Evolutionary conservation across 306 rosid genomes (phyloP).

Genomic region (Albizia julibrissin): DNA sequence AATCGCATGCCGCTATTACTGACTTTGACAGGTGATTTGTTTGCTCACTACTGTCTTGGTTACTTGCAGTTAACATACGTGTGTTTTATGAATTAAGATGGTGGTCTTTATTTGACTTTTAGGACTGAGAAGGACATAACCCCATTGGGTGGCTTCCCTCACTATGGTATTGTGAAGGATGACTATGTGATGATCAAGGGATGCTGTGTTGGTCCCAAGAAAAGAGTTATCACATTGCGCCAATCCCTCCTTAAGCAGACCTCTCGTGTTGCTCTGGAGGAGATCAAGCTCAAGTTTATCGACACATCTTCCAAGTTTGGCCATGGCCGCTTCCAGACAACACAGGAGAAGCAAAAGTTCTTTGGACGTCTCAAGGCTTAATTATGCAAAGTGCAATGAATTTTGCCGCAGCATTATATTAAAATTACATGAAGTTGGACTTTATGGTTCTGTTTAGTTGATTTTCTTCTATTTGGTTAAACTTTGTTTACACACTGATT

Average conservation of each 20-base stretch:
- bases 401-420: not conserved
- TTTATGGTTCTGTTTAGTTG: not conserved
- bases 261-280: slow-evolving; percentile 74
- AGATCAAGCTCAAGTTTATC: slow-evolving; percentile 82
- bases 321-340: slow-evolving; percentile 92
- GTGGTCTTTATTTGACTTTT: slow-evolving; percentile 2
- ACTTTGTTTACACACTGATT: not conserved
- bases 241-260: slow-evolving; percentile 86
- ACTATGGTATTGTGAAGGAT: slow-evolving; percentile 81
- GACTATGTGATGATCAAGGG: slow-evolving; percentile 79
- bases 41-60: not conserved
- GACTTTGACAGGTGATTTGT: slow-evolving; percentile 71
- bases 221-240: slow-evolving; percentile 78
- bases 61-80: not conserved
- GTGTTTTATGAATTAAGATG: not conserved
- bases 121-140: slow-evolving; percentile 94
- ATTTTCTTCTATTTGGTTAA: not conserved
- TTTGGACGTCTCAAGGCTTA: slow-evolving; percentile 80
- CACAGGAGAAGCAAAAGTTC: slow-evolving; percentile 79
- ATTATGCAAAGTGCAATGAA: not conserved
- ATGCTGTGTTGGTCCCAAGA: slow-evolving; percentile 82
- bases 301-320: slow-evolving; percentile 90
- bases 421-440: slow-evolving; percentile 7
- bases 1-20: slow-evolving; percentile 63
- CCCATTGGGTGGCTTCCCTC: slow-evolving; percentile 93